phyloP scores from a whole-genome alignment of 305 asterid genomes.

The Galium porrigens region DNA sequence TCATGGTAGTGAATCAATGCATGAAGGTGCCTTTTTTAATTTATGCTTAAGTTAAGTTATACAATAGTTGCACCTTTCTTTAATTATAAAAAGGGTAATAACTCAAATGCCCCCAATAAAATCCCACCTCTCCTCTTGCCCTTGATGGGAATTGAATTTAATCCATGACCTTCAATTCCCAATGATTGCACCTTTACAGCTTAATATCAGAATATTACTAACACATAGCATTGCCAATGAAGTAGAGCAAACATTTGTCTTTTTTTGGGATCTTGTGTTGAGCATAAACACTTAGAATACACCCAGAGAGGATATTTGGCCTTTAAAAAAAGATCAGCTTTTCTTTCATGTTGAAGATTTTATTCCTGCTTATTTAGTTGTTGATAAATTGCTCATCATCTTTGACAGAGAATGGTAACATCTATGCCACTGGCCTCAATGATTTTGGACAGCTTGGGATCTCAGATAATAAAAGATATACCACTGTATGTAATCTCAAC shows the following conservation, averaged over 20 bases:
- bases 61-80: neutral
- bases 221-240: neutral
- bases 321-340: neutral
- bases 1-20: neutral
- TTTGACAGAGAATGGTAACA: slow-evolving; percentile 64
- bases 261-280: neutral
- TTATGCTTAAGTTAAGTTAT: neutral
- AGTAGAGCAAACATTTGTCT: neutral
- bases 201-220: neutral
- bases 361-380: slow-evolving; percentile 16
- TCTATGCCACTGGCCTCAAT: slow-evolving; percentile 83
- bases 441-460: slow-evolving; percentile 88
- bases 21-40: neutral
- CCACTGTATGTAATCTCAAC: slow-evolving; percentile 47
- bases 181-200: neutral
- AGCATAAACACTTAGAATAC: neutral
- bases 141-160: too few species aligned
- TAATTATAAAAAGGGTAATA: too few species aligned
- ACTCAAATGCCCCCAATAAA: too few species aligned
- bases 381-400: slow-evolving; percentile 18
- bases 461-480: slow-evolving; percentile 40
- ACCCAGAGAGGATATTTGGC: neutral
- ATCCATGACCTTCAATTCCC: too few species aligned
- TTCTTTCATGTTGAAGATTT: slow-evolving; percentile 8
- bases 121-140: too few species aligned